These are phyloP conservation scores for Fusarium cyanostomum DNA, from an alignment of 2,329 filamentous ascomycete genomes.

Conservation along the genomic window DNA sequence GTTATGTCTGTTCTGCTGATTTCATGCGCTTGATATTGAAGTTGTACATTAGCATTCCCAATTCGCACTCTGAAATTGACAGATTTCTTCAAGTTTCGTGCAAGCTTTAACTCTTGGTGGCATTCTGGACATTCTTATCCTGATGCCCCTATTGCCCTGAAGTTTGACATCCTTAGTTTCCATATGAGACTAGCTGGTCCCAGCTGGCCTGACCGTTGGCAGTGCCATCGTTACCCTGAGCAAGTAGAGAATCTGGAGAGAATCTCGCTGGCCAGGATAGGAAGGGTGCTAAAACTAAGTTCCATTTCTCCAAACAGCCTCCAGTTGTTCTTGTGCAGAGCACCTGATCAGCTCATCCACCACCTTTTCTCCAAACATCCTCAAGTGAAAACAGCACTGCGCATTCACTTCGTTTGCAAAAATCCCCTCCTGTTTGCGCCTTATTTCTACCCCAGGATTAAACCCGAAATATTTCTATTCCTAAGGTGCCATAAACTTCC, in stretches of 20 bases:
- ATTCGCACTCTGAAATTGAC: constrained; percentile 4
- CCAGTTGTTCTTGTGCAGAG: background rate
- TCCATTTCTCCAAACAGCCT: background rate
- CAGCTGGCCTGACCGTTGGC: background rate
- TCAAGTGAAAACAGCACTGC: background rate
- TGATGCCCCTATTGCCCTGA: too few relatives aligned
- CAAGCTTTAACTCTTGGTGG: background rate
- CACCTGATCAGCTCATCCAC: background rate
- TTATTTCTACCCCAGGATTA: background rate
- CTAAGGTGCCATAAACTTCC: background rate
- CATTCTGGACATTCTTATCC: background rate
- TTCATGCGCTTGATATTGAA: constrained; percentile 8
- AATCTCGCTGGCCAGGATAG: background rate
- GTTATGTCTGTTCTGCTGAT: constrained; percentile 4
- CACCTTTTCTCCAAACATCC: background rate
- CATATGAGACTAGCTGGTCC: background rate
- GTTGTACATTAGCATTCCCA: constrained; percentile 20
- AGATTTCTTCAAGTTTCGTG: background rate
- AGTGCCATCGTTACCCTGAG: constrained; percentile 6
- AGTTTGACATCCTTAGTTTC: background rate
- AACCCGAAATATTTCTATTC: background rate
- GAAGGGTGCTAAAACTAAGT: background rate
- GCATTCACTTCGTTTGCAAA: background rate
- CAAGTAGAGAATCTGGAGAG: background rate
- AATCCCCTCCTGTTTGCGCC: constrained; percentile 1